Evolutionary conservation across 2,329 filamentous ascomycete species (phyloP), one percentile per base, ranked within the genome.

Genomic region (Talaromyces sp.): DNA sequence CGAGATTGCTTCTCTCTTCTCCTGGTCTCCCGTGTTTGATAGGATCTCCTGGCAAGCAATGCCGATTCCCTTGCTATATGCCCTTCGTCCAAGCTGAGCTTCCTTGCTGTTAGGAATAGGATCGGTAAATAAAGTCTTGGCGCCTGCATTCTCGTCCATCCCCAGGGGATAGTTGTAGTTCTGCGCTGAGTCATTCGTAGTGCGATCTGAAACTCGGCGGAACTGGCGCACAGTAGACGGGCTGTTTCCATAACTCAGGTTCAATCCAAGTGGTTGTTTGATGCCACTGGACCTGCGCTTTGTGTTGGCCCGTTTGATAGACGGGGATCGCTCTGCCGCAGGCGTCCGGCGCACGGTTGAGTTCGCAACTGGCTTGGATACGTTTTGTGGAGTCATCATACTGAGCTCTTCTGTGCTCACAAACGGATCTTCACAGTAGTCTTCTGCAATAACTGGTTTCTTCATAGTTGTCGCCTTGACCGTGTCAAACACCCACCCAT

Each of bases 401-500:
- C 71, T 70, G 52, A 79, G 65, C 9, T 77, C 73, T 51, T 76
- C 69, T 66, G 79, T 69, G 69, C 76, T 70, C 42, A 75, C 71
- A n/a, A 73, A 67, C 5, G 77, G 67, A 55, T 77, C 74, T 17
- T 74, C 71, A 17, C 73, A 72, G 59, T 72, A 67, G 61, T 74
- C 71, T 47, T 73, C 63, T 5, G 66, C 58, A 9, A 68, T 77
- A 0, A 79, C 76, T 44, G 66, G 75, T 36, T 79, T 70, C 66
- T 81, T 84, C 62, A 79, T 74, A 61, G 78, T 77, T 68, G 78
- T 75, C 11, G 85, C 84, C 74, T 91, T 95, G 71, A 98, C 87
- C 0, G 93, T 98, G 71, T 97, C 93, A 72, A 98, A 98, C 2
- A 96, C 89, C 93, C 93, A 98, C 65, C 91, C 93, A 65, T 96